Conservation (phyloP, 176 grass and related monocot species). For the Phyllostachys edulis region DNA sequence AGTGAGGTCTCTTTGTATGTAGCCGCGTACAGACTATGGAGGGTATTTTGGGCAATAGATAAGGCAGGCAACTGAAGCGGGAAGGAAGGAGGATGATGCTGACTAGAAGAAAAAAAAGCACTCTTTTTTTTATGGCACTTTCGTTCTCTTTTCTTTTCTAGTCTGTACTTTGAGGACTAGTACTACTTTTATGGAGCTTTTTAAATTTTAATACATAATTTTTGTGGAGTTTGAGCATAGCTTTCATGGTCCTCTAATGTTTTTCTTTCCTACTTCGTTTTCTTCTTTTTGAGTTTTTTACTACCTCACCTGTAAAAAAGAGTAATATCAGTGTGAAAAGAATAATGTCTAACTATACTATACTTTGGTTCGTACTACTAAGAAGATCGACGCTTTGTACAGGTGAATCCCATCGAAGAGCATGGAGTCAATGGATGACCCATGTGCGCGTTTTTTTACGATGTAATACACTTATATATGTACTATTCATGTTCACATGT, state of each 20-base stretch:
- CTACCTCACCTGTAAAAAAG: background rate
- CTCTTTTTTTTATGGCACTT: conserved; percentile 18
- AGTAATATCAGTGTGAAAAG: background rate
- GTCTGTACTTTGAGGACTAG: conserved; percentile 40
- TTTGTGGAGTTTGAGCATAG: background rate
- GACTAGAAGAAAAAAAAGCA: conserved; percentile 18
- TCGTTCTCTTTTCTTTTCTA: conserved; percentile 20
- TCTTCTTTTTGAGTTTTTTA: background rate
- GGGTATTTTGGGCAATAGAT: conserved; percentile 35
- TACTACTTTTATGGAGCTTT: conserved; percentile 27
- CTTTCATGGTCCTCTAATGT: background rate
- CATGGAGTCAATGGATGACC: background rate
- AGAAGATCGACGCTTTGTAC: background rate
- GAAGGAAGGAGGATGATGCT: conserved; percentile 41
- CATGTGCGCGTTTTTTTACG: too few relatives aligned
- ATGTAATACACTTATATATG: background rate
- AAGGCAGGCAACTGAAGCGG: conserved; percentile 7
- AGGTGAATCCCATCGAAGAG: background rate
- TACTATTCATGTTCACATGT: background rate
- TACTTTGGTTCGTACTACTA: background rate
- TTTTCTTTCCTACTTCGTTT: background rate
- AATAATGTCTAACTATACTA: background rate
- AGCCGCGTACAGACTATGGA: background rate
- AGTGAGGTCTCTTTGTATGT: conserved; percentile 29
- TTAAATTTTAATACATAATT: background rate